A percentile compares a stretch with the other conserved stretches of the same genome.
These are phyloP conservation scores for Metarhizium rileyi DNA, from an alignment of 2,329 filamentous ascomycete genomes.

Conservation along the genomic window DNA sequence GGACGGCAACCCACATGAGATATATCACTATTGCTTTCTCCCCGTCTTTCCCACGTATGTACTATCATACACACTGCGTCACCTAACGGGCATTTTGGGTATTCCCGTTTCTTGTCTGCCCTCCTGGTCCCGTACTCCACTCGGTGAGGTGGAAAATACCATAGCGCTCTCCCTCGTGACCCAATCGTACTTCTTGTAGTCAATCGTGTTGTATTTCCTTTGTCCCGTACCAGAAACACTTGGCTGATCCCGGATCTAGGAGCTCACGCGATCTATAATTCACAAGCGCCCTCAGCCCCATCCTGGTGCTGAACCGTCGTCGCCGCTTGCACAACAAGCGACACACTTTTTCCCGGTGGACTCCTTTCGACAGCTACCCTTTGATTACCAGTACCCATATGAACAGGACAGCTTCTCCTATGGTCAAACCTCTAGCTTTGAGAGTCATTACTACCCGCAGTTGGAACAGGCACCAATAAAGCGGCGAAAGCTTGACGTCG, in stretches of 20 bases:
- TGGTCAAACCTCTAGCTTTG: conserved; percentile 20
- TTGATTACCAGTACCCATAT: conserved; percentile 17
- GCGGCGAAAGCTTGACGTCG: conserved; percentile 20
- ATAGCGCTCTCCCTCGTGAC: not conserved
- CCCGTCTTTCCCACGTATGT: conserved; percentile 17
- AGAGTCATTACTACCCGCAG: conserved; percentile 19
- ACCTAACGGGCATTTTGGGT: conserved; percentile 9
- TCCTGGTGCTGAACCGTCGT: conserved; percentile 15
- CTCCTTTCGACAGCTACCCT: conserved; percentile 1
- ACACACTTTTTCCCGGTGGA: conserved; percentile 11
- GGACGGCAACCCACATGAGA: conserved; percentile 36
- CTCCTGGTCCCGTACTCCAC: conserved; percentile 13
- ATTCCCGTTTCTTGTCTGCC: conserved; percentile 13
- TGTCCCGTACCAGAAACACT: conserved; percentile 9
- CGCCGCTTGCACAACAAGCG: conserved; percentile 10
- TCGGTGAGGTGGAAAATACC: not conserved
- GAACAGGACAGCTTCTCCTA: conserved; percentile 20
- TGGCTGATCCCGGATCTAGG: conserved; percentile 28
- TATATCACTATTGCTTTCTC: conserved; percentile 30
- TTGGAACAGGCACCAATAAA: conserved; percentile 19
- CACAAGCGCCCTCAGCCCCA: conserved; percentile 20
- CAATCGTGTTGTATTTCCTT: not conserved
- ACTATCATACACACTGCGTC: not conserved
- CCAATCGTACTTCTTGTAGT: not conserved
- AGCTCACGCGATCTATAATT: conserved; percentile 18